Evolutionary conservation across 331 rosid genomes (phyloP).

Genomic region (Quercus tomentella): DNA sequence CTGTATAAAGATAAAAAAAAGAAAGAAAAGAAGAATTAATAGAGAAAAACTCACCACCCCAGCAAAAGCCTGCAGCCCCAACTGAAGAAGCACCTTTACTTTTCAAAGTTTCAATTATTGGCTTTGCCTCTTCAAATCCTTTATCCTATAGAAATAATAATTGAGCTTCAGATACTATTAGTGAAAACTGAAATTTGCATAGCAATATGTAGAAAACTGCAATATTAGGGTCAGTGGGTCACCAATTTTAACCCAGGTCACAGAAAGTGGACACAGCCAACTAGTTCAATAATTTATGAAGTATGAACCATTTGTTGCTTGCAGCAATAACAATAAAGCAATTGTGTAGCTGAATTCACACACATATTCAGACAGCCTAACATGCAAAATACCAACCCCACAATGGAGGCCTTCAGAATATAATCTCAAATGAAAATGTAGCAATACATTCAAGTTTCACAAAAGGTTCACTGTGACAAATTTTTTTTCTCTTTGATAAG

Average conservation of each 20-base stretch:
- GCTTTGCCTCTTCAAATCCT: conserved; percentile 50
- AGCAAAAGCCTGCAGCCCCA: conserved; percentile 72
- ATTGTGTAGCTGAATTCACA: background rate
- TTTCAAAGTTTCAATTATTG: conserved; percentile 55
- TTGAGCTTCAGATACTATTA: background rate
- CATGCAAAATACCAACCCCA: background rate
- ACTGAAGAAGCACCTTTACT: conserved; percentile 53
- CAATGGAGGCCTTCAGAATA: background rate
- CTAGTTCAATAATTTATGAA: background rate
- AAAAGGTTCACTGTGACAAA: background rate
- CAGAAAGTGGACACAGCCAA: background rate
- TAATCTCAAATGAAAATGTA: background rate
- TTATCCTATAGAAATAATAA: conserved; percentile 39
- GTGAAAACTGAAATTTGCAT: conserved; percentile 5
- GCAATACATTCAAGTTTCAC: background rate
- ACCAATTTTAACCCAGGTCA: background rate
- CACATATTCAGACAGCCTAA: background rate
- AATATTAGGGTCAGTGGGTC: background rate
- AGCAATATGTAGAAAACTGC: background rate
- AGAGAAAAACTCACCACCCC: conserved; percentile 60
- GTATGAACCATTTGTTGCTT: background rate
- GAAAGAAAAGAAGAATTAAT: background rate
- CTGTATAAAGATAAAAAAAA: background rate
- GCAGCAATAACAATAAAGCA: background rate
- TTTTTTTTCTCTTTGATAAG: too few relatives aligned